Evolutionary conservation across 2,329 filamentous ascomycete genomes (phyloP).

Genomic region (Cladosporium austrohemisphaericum): DNA sequence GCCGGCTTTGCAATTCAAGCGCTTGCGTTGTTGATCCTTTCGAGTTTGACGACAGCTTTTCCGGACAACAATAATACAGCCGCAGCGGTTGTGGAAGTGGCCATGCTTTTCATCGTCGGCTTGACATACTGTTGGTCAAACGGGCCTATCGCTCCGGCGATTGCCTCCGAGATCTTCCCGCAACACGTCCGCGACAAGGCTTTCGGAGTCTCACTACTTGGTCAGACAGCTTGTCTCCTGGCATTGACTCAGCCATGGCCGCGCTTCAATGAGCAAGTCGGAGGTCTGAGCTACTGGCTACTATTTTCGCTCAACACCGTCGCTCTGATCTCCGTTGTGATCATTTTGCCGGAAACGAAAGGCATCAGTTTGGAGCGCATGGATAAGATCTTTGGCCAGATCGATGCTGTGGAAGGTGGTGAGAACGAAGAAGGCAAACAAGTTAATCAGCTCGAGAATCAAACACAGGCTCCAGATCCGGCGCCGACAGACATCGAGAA

Average conservation of each 20-base stretch:
- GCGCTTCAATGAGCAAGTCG: slow-evolving; percentile 37
- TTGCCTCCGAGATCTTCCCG: slow-evolving; percentile 41
- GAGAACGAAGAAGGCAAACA: slow-evolving; percentile 28
- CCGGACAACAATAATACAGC: slow-evolving; percentile 37
- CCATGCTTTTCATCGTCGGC: slow-evolving; percentile 43
- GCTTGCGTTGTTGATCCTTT: slow-evolving; percentile 36
- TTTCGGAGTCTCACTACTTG: slow-evolving; percentile 35
- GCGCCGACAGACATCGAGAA: background rate
- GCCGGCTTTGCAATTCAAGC: slow-evolving; percentile 38
- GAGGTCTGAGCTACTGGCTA: slow-evolving; percentile 39
- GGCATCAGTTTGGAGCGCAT: slow-evolving; percentile 39
- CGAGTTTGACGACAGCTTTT: slow-evolving; percentile 37
- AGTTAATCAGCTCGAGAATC: background rate
- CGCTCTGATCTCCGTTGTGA: slow-evolving; percentile 53
- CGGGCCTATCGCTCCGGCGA: slow-evolving; percentile 37
- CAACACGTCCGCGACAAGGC: slow-evolving; percentile 42
- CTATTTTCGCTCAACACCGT: slow-evolving; percentile 38
- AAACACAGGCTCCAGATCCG: background rate
- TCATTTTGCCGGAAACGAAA: slow-evolving; percentile 64
- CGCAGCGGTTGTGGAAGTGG: slow-evolving; percentile 39
- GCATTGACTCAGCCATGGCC: slow-evolving; percentile 42
- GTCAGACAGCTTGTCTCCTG: slow-evolving; percentile 39
- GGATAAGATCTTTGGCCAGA: slow-evolving; percentile 29
- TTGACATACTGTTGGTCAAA: slow-evolving; percentile 43
- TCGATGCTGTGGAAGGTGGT: slow-evolving; percentile 38